Evolutionary conservation across 805 yeast species (phyloP).

Genomic region (Vanderwaltozyma tropicalis): DNA sequence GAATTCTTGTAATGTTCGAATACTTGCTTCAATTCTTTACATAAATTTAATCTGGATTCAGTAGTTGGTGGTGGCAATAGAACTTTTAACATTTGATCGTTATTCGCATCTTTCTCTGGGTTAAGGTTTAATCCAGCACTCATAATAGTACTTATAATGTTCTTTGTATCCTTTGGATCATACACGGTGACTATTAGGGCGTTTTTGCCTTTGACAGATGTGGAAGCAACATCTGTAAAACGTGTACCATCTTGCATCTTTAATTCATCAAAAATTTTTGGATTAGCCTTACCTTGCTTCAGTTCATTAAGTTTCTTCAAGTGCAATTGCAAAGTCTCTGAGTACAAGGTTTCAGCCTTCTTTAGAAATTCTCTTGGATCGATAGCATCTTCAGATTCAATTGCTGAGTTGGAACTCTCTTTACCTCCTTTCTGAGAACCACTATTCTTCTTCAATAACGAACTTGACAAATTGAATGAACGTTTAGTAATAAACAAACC

Average conservation of each 20-base stretch:
- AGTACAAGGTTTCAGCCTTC: conserved; percentile 26
- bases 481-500: conserved; percentile 1
- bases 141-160: conserved; percentile 59
- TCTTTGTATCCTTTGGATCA: conserved; percentile 66
- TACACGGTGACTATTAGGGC: conserved; percentile 70
- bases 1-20: conserved; percentile 54
- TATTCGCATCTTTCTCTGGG: conserved; percentile 66
- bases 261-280: conserved; percentile 53
- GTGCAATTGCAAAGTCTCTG: conserved; percentile 41
- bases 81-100: conserved; percentile 62
- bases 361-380: conserved; percentile 2
- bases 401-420: conserved; percentile 15
- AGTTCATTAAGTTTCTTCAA: conserved; percentile 48
- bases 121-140: conserved; percentile 63
- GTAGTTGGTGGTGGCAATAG: conserved; percentile 67
- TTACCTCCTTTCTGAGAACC: conserved; percentile 5
- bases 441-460: conserved; percentile 6
- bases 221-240: conserved; percentile 60
- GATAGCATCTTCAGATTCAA: conserved; percentile 24
- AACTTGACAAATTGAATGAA: conserved; percentile 2
- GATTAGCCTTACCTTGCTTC: conserved; percentile 60
- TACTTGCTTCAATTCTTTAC: conserved; percentile 52
- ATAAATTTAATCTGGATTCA: conserved; percentile 47
- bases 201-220: conserved; percentile 56
- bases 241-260: conserved; percentile 38